phyloP scores from a whole-genome alignment of 2,329 filamentous ascomycete species.

The Phaeoacremonium minimum region DNA sequence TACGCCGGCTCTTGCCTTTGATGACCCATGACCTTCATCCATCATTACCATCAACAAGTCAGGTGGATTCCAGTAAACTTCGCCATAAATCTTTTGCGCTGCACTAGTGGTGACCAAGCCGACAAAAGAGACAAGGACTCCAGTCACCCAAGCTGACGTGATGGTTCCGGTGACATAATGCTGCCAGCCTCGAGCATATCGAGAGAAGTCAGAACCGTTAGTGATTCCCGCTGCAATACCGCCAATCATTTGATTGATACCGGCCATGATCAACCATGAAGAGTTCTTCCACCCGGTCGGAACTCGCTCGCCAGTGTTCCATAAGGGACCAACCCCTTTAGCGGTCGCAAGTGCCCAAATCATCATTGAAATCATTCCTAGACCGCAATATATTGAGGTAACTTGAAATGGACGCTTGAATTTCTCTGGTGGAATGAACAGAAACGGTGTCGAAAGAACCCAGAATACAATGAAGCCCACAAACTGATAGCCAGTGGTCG shows the following conservation, averaged over 20 bases:
- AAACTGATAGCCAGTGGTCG: slow-evolving; percentile 34
- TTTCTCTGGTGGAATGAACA: slow-evolving; percentile 44
- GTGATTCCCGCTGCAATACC: slow-evolving; percentile 33
- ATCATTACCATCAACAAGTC: slow-evolving; percentile 39
- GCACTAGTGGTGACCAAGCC: slow-evolving; percentile 37
- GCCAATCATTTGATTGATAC: slow-evolving; percentile 36
- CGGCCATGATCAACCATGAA: slow-evolving; percentile 39
- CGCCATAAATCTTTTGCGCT: slow-evolving; percentile 36
- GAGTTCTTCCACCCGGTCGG: slow-evolving; percentile 28
- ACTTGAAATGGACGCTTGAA: slow-evolving; percentile 42
- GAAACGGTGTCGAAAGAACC: slow-evolving; percentile 40
- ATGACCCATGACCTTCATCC: slow-evolving; percentile 33
- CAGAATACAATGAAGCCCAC: slow-evolving; percentile 49
- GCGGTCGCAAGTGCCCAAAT: slow-evolving; percentile 40
- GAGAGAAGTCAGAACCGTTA: slow-evolving; percentile 37
- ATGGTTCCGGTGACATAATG: slow-evolving; percentile 33
- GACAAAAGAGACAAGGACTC: slow-evolving; percentile 33
- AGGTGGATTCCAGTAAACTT: slow-evolving; percentile 41
- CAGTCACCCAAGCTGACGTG: slow-evolving; percentile 30
- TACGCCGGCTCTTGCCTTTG: slow-evolving; percentile 18
- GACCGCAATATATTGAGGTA: slow-evolving; percentile 34
- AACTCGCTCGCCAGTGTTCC: slow-evolving; percentile 28
- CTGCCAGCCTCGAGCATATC: slow-evolving; percentile 29
- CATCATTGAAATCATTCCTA: slow-evolving; percentile 43
- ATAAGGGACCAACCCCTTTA: slow-evolving; percentile 37